Conservation (phyloP, 768 basidiomycete genomes). For the Leucogyrophana mollusca region DNA sequence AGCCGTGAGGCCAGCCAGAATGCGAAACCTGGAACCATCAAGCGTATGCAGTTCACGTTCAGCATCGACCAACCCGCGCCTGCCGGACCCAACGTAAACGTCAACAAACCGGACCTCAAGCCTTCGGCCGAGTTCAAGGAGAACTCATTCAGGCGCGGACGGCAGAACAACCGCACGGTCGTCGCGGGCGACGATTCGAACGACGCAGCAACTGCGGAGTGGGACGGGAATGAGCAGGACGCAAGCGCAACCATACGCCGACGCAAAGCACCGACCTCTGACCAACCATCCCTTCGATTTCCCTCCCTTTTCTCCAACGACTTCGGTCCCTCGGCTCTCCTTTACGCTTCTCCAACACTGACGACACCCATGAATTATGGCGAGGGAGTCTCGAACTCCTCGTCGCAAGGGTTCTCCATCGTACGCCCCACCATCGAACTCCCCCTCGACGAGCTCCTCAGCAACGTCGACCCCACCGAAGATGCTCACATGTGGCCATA, state of each 20-base stretch:
- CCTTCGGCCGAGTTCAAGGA: constrained; percentile 67
- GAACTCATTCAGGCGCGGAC: constrained; percentile 34
- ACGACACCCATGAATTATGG: constrained; percentile 74
- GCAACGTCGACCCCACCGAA: constrained; percentile 24
- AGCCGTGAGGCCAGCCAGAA: constrained; percentile 67
- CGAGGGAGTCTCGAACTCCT: constrained; percentile 58
- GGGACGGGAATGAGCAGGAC: constrained; percentile 20
- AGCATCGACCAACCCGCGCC: constrained; percentile 65
- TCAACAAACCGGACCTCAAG: constrained; percentile 65
- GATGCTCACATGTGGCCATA: constrained; percentile 7
- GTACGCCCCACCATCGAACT: constrained; percentile 81
- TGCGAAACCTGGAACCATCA: constrained; percentile 68
- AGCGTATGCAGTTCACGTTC: constrained; percentile 90
- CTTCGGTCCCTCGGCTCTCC: constrained; percentile 76
- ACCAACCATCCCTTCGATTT: constrained; percentile 43
- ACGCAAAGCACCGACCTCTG: constrained; percentile 21
- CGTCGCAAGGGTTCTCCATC: constrained; percentile 58
- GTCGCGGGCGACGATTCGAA: constrained; percentile 27
- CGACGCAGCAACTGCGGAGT: constrained; percentile 16
- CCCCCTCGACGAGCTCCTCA: constrained; percentile 78
- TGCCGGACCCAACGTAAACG: constrained; percentile 38
- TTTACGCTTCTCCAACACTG: constrained; percentile 66
- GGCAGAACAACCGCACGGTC: constrained; percentile 37
- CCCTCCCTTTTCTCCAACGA: constrained; percentile 71
- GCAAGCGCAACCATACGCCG: too few species aligned